Conservation (phyloP, 768 basidiomycete species). For the Gloeostereum incarnatum region DNA sequence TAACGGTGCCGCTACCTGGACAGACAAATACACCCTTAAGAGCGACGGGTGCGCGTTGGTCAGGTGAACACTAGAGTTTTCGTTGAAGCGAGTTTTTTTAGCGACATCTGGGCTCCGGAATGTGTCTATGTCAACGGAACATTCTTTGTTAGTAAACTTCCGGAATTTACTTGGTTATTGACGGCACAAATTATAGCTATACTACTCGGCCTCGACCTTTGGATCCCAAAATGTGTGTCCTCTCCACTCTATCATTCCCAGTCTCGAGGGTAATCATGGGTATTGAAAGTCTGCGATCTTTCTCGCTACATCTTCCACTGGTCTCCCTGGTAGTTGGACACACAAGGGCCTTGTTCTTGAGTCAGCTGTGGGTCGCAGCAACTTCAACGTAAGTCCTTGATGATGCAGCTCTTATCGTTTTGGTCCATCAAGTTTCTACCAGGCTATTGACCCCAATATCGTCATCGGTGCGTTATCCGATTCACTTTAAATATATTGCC, state of each 20-base stretch:
- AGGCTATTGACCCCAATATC: constrained; percentile 47
- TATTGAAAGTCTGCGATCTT: constrained; percentile 37
- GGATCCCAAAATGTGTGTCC: constrained; percentile 36
- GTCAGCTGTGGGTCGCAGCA: constrained; percentile 18
- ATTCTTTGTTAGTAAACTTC: constrained; percentile 6
- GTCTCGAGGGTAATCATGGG: neutral
- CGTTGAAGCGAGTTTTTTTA: constrained; percentile 19
- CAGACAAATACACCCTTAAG: constrained; percentile 25
- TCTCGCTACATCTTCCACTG: constrained; percentile 42
- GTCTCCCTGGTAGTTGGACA: constrained; percentile 32
- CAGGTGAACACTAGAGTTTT: too few relatives aligned
- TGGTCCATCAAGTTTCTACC: neutral
- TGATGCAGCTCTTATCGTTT: neutral
- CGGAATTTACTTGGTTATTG: too few relatives aligned
- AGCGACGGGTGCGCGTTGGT: too few relatives aligned
- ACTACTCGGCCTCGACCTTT: constrained; percentile 46
- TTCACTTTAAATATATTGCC: too few relatives aligned
- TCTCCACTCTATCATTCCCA: neutral
- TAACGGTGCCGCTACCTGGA: constrained; percentile 20
- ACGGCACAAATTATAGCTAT: constrained; percentile 33
- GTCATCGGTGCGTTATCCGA: too few relatives aligned
- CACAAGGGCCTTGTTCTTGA: constrained; percentile 38
- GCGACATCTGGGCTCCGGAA: constrained; percentile 25
- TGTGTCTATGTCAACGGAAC: constrained; percentile 13
- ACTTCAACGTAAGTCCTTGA: constrained; percentile 31